Evolutionary conservation across 345 rosid genomes (phyloP).

Genomic region (Ceriops zippeliana): DNA sequence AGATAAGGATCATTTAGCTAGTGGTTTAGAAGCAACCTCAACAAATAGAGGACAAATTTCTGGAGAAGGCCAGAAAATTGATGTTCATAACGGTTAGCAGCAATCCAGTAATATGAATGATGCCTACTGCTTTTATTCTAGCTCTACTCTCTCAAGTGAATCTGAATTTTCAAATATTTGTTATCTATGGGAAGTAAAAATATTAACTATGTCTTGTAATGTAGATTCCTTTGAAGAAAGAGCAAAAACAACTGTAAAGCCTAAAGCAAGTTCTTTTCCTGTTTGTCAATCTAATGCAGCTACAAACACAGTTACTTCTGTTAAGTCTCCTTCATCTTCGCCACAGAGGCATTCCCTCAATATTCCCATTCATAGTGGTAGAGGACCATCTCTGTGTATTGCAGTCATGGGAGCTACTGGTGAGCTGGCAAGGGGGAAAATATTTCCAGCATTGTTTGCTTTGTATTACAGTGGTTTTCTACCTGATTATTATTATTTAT

Average conservation of each 20-base stretch:
- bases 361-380: constrained; percentile 24
- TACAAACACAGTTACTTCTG: constrained; percentile 7
- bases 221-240: constrained; percentile 28
- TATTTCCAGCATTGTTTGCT: constrained; percentile 75
- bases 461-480: constrained; percentile 71
- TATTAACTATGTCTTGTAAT: neutral
- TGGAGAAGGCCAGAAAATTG: constrained; percentile 15
- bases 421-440: constrained; percentile 59
- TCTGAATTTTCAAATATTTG: too few species aligned
- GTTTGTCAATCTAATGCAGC: constrained; percentile 14
- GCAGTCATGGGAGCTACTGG: constrained; percentile 80
- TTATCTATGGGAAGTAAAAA: neutral
- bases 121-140: too few species aligned
- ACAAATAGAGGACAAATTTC: constrained; percentile 26
- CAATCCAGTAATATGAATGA: too few species aligned
- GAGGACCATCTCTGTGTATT: constrained; percentile 58
- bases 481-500: constrained; percentile 36
- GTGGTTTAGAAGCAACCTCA: constrained; percentile 31
- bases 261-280: constrained; percentile 17
- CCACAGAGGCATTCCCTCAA: constrained; percentile 25
- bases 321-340: constrained; percentile 10
- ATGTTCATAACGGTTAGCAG: constrained; percentile 21
- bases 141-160: too few species aligned
- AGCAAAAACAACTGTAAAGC: constrained; percentile 12
- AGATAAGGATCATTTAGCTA: constrained; percentile 19